Evolutionary conservation across 78 protist genomes (phyloP).

Genomic region (Dictyostelium capitatum): DNA sequence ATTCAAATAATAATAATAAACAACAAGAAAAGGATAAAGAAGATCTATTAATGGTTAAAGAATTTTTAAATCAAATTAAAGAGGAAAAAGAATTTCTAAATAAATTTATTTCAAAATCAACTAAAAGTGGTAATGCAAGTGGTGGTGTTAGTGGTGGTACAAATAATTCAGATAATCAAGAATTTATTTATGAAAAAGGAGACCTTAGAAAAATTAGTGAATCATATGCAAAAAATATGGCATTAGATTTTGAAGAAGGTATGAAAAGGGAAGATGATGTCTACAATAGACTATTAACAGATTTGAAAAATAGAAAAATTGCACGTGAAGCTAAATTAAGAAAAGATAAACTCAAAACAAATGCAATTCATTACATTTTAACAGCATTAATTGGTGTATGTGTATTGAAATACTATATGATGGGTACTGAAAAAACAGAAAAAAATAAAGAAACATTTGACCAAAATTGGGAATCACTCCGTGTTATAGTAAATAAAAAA

Average conservation of each 20-base stretch:
- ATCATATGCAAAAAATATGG: no score
- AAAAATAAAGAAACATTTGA: not conserved
- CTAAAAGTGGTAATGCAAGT: no score
- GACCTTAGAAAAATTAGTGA: not conserved
- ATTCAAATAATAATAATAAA: not conserved
- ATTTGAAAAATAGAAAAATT: not conserved
- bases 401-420: not conserved
- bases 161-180: not conserved
- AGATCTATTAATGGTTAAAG: not conserved
- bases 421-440: not conserved
- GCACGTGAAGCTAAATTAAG: not conserved
- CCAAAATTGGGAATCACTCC: slow-evolving; percentile 11
- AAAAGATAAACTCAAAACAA: not conserved
- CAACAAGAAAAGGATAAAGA: not conserved
- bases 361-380: not conserved
- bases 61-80: not conserved
- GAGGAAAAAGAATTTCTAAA: not conserved
- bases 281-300: not conserved
- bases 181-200: not conserved
- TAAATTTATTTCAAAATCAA: not conserved
- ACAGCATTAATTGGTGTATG: not conserved
- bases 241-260: not conserved
- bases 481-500: slow-evolving; percentile 17
- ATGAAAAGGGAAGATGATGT: not conserved
- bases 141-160: no score